A percentile compares a stretch with the other conserved stretches of the same genome.
phyloP scores from a whole-genome alignment of 1,284 basidiomycete genomes.

The Trichosporon faecale region DNA sequence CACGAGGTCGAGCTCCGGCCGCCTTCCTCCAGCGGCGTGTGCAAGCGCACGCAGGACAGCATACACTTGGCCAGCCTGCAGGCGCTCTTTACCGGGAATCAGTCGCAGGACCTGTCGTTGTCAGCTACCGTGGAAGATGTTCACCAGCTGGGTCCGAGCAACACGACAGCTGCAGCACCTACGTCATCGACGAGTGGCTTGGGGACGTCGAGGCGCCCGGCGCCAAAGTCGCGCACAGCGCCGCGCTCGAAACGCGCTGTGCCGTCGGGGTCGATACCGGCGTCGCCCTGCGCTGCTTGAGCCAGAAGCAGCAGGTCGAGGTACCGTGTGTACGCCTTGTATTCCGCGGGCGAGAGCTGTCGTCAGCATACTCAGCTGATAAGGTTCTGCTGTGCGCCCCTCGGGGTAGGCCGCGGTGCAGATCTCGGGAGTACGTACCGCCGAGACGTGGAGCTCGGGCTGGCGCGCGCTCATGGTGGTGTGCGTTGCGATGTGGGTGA shows the following conservation, averaged over 20 bases:
- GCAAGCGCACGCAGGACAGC: constrained; percentile 25
- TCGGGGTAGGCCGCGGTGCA: background rate
- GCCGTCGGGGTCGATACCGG: constrained; percentile 21
- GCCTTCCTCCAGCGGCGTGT: constrained; percentile 13
- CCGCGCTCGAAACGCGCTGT: constrained; percentile 22
- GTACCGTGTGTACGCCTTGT: constrained; percentile 25
- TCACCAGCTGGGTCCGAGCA: constrained; percentile 6
- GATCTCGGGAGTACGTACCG: constrained; percentile 7
- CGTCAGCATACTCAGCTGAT: background rate
- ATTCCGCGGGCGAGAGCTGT: constrained; percentile 29
- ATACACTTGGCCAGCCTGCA: constrained; percentile 24
- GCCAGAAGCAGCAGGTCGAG: constrained; percentile 25
- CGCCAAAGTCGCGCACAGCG: constrained; percentile 18
- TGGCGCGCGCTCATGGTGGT: constrained; percentile 15
- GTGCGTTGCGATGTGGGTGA: background rate
- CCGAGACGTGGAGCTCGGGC: constrained; percentile 23
- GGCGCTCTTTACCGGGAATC: constrained; percentile 12
- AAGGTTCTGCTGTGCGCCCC: background rate
- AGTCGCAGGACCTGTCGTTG: constrained; percentile 16
- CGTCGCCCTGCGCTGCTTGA: constrained; percentile 13
- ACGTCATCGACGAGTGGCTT: constrained; percentile 25
- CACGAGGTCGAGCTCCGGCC: constrained; percentile 21
- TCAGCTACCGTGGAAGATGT: background rate
- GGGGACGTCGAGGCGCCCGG: constrained; percentile 18
- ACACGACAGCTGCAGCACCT: constrained; percentile 6